phyloP scores from a whole-genome alignment of 306 rosid genomes.

The Dryas alaskensis region DNA sequence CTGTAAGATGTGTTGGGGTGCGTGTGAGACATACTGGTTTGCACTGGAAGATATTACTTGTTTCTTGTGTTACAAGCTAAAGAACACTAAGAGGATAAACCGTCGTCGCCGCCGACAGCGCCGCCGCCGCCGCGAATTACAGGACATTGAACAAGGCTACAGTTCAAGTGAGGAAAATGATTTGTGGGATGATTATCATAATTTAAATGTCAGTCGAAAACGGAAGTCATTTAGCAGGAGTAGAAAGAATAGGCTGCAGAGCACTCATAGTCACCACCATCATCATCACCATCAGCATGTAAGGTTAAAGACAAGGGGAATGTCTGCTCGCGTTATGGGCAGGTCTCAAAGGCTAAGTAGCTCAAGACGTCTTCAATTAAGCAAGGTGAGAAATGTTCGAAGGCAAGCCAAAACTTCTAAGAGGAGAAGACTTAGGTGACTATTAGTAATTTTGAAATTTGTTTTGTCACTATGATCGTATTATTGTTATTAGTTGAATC shows the following conservation, averaged over 20 bases:
- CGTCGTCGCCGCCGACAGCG: conserved; percentile 21
- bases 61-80: conserved; percentile 43
- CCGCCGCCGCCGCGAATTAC: conserved; percentile 10
- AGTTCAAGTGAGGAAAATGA: conserved; percentile 32
- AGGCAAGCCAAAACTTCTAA: neutral
- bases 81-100: conserved; percentile 44
- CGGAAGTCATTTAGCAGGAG: conserved; percentile 20
- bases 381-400: neutral
- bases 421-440: conserved; percentile 12
- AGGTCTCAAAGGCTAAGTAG: neutral
- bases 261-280: neutral
- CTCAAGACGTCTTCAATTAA: conserved; percentile 3
- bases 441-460: neutral
- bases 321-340: neutral
- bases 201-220: conserved; percentile 18
- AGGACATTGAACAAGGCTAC: conserved; percentile 39
- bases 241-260: conserved; percentile 19
- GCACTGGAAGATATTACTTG: conserved; percentile 33
- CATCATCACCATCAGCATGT: neutral
- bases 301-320: conserved; percentile 6
- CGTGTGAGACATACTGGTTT: conserved; percentile 43
- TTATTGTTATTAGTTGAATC: neutral
- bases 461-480: neutral
- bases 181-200: neutral
- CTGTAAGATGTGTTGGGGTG: conserved; percentile 45